phyloP scores from a whole-genome alignment of 1,284 basidiomycete species.

The Meira nashicola region DNA sequence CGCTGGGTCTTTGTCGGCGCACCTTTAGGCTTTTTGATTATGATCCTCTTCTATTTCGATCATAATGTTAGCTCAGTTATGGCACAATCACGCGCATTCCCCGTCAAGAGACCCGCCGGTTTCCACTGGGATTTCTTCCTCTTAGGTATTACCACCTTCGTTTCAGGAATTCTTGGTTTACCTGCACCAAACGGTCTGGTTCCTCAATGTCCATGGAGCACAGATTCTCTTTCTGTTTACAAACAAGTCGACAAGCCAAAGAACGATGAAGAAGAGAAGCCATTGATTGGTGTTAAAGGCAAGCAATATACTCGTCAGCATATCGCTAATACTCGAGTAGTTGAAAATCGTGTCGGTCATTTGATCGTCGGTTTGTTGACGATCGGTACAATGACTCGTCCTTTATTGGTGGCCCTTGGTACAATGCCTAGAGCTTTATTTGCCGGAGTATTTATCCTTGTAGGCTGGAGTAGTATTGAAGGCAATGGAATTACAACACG shows the following conservation, averaged over 20 bases:
- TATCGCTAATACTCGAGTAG: conserved; percentile 41
- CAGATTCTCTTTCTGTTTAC: conserved; percentile 75
- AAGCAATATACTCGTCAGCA: conserved; percentile 14
- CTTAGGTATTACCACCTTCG: conserved; percentile 84
- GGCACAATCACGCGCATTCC: conserved; percentile 85
- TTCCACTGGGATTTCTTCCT: conserved; percentile 75
- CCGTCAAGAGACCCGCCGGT: conserved; percentile 81
- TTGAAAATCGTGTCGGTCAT: conserved; percentile 48
- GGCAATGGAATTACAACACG: conserved; percentile 80
- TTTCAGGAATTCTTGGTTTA: conserved; percentile 81
- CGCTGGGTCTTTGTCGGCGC: conserved; percentile 80
- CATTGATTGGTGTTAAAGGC: background rate
- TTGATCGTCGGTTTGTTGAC: conserved; percentile 49
- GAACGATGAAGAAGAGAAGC: conserved; percentile 12
- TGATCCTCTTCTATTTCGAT: conserved; percentile 52
- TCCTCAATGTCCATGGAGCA: conserved; percentile 93
- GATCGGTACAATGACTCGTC: conserved; percentile 50
- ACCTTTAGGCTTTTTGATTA: conserved; percentile 59
- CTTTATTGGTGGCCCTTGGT: conserved; percentile 47
- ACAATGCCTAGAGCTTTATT: conserved; percentile 45
- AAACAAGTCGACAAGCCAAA: conserved; percentile 54
- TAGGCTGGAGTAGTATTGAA: conserved; percentile 61
- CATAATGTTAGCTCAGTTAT: conserved; percentile 75
- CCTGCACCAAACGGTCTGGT: conserved; percentile 89
- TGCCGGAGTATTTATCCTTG: conserved; percentile 51